Evolutionary conservation across 345 rosid genomes (phyloP), one percentile per base, ranked within the genome.

Genomic region (Salix suchowensis): DNA sequence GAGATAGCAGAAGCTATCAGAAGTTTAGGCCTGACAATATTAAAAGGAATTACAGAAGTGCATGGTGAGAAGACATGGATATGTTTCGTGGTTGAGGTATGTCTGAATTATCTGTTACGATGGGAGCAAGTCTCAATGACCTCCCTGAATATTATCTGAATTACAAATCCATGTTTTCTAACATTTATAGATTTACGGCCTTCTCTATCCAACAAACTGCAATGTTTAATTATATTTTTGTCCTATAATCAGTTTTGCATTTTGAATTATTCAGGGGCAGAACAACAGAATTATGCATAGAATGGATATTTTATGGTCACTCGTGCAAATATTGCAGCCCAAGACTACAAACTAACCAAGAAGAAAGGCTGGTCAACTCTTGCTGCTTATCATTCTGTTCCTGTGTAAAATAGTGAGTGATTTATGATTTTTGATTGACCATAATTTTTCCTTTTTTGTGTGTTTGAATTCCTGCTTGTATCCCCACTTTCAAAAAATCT

Each of bases 221-320:
- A 36, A n/a, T 11, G 54, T 19, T 28, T 26, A 16, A 21, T 36
- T 39, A 36, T 36, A 36, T 68, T 23, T 40, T 54, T 15, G 19
- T 44, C 1, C 39, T 37, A 30, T 24, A 66, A 36, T 52, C 68
- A 44, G 79, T 68, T 19, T 68, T 65, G 5, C 36, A 65, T 69
- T 74, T 32, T 60, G 71, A 79, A 76, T 67, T 75, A 79, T 79
- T 82, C 89, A 92, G 98, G 92, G 94, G 65, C 91, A 89, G 80
- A 85, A 87, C 83, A 88, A 86, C 82, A 89, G 84, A 78, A 82
- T 80, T 39, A 86, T 90, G 89, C 95, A 91, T 74, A 89, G 98
- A 85, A 90, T 95, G 97, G 98, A 93, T 82, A 84, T 95, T 68
- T 82, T 95, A 72, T 95, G 98, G 97, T 88, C 97, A n/a, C 88